Evolutionary conservation across 2,329 filamentous ascomycete species (phyloP).

Genomic region (Exserohilum turcica): DNA sequence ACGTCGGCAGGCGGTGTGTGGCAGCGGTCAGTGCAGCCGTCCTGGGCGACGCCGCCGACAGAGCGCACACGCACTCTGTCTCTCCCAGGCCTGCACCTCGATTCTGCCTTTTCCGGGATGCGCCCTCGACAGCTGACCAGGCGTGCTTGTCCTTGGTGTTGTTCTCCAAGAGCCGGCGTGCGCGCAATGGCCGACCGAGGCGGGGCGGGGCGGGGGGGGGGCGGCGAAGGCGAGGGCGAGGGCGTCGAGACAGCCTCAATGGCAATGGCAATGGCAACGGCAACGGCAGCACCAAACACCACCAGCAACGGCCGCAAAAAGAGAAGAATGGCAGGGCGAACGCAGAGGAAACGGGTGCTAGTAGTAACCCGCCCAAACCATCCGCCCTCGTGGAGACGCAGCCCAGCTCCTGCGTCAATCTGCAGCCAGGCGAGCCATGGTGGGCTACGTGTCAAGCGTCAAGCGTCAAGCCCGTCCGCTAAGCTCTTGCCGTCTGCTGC

Average conservation of each 20-base stretch:
- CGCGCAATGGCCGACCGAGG: too few species aligned
- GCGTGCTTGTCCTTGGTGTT: conserved; percentile 14
- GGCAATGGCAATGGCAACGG: neutral
- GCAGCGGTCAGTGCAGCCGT: conserved; percentile 46
- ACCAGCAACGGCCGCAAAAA: conserved; percentile 17
- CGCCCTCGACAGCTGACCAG: conserved; percentile 10
- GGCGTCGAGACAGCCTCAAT: conserved; percentile 1
- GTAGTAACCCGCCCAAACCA: conserved; percentile 42
- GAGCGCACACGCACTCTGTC: conserved; percentile 22
- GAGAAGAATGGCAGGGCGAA: conserved; percentile 35
- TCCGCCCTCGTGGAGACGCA: conserved; percentile 42
- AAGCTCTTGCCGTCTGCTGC: conserved; percentile 40
- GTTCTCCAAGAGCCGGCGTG: conserved; percentile 30
- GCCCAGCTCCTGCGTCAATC: conserved; percentile 50
- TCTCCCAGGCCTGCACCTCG: neutral
- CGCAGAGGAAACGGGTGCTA: conserved; percentile 33
- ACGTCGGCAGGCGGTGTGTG: conserved; percentile 49
- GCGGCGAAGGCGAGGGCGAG: conserved; percentile 26
- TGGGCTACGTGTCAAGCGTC: conserved; percentile 46
- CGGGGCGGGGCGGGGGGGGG: conserved; percentile 19
- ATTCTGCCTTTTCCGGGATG: too few species aligned
- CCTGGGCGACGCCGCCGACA: conserved; percentile 33
- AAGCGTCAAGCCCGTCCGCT: conserved; percentile 42
- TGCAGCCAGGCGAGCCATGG: conserved; percentile 46
- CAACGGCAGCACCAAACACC: conserved; percentile 1